Base-by-base conservation (phyloP, 306 rosid genomes). In the Prunus campanulata region DNA sequence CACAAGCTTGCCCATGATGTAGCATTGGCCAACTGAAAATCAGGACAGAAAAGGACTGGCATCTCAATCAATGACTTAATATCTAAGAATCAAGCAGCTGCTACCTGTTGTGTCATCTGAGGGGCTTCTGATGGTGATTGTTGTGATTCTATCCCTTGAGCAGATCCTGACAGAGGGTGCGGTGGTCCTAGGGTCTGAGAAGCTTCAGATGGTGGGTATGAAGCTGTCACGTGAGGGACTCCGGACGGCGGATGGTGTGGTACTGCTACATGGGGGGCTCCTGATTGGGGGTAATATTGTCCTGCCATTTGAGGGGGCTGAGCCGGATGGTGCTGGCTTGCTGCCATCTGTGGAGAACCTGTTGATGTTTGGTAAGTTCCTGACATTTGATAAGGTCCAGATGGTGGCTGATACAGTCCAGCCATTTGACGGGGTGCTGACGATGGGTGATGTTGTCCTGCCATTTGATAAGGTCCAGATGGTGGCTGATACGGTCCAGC, bases 81-180 rank as follows among this genome's bases (percentile, higher is more conserved):
- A 68, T 72, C 63, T 68, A 66, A 84, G 71, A 62, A 78, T 82
- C 88, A 84, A 63, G 77, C 80, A 47, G 57, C 25, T 65, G 79
- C 86, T 55, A 83, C 89, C 74, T 79, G 63, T 68, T 79, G 77
- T 74, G 74, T 82, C 68, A 79, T 80, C 67, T 75, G 87, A 44
- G 86, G 76, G 24, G 61, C 75, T 81, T 86, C 88, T 44, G 83
- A 70, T 69, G 83, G 80, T 51, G 71, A 80, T 30, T 81, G 84
- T 75, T 78, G 79, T 64, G 83, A 61, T 79, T 76, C 85, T 49
- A 82, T 81, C 68, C 74, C 67, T 66, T 68, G 82, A 76, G 78
- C 32, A 60, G 80, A 13, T 73, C 76, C 81, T 54, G 89, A 70
- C 57, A 82, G 57, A 30, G 77, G 78, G 63, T 81, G 79, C 70